These are phyloP conservation scores for Leptosphaerulina australis DNA, from an alignment of 2,329 filamentous ascomycete species.

Conservation along the genomic window DNA sequence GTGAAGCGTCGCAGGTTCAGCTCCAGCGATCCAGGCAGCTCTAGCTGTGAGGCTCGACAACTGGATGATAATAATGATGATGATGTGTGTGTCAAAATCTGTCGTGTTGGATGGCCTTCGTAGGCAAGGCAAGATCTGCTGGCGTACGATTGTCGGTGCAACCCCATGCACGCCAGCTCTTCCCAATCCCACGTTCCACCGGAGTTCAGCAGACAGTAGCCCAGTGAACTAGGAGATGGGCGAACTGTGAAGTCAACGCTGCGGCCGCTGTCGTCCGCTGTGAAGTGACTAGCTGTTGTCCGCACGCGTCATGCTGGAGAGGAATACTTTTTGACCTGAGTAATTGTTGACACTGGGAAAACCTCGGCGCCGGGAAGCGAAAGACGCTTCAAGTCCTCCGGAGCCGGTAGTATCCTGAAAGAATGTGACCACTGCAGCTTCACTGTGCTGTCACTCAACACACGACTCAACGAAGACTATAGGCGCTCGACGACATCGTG, in stretches of 20 bases:
- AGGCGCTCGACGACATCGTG: constrained; percentile 4
- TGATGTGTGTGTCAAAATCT: constrained; percentile 7
- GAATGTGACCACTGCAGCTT: constrained; percentile 9
- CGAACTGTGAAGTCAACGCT: constrained; percentile 11
- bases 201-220: constrained; percentile 2
- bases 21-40: constrained; percentile 2
- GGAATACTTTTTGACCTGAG: constrained; percentile 7
- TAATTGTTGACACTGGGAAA: constrained; percentile 7
- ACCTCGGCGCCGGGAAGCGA: constrained; percentile 21
- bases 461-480: constrained; percentile 8
- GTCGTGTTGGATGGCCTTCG: constrained; percentile 9
- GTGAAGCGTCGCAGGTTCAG: constrained; percentile 4
- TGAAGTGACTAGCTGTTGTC: constrained; percentile 5
- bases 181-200: constrained; percentile 27
- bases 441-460: constrained; percentile 16
- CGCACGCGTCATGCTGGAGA: constrained; percentile 13
- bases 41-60: constrained; percentile 1
- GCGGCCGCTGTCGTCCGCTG: constrained; percentile 10
- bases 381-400: constrained; percentile 4
- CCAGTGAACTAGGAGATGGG: constrained; percentile 1
- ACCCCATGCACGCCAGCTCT: constrained; percentile 19
- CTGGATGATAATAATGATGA: not conserved
- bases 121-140: constrained; percentile 16
- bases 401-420: constrained; percentile 5
- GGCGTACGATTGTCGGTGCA: constrained; percentile 19